Evolutionary conservation across 495 filamentous ascomycete genomes (phyloP).

Genomic region (Xylaria cubensis): DNA sequence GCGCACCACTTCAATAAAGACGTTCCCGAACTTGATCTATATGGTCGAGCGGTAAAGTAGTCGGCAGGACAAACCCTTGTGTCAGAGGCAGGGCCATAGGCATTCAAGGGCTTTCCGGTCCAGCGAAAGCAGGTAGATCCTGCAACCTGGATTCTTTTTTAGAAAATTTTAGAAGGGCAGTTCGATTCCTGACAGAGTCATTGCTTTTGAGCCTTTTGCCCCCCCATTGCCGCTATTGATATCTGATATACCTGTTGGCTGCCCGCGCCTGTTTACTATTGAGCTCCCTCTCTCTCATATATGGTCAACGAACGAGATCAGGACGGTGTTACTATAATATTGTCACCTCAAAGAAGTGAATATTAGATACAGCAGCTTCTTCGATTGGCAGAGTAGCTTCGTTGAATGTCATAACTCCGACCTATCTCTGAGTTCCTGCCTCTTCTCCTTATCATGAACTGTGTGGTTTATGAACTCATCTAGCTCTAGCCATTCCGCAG

Average conservation of each 20-base stretch:
- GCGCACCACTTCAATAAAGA: neutral
- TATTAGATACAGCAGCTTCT: neutral
- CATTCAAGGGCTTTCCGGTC: neutral
- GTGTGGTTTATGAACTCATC: conserved; percentile 27
- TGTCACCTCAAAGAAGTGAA: neutral
- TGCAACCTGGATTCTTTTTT: no score
- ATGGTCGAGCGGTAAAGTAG: neutral
- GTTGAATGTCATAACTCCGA: conserved; percentile 15
- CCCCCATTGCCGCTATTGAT: neutral
- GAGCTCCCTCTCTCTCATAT: neutral
- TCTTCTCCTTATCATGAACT: neutral
- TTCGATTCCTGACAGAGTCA: no score
- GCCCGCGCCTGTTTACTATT: neutral
- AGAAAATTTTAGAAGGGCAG: no score
- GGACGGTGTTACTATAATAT: no score
- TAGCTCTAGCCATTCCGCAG: conserved; percentile 80
- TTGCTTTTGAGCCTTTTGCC: no score
- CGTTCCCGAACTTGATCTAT: neutral
- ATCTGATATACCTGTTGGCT: neutral
- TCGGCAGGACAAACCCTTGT: neutral
- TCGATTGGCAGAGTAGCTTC: neutral
- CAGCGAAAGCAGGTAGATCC: neutral
- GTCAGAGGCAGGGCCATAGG: neutral
- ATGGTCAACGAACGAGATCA: neutral
- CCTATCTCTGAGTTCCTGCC: neutral